Base-by-base conservation (phyloP, 2,329 filamentous ascomycete genomes). In the Allantophomopsis cytisporea region DNA sequence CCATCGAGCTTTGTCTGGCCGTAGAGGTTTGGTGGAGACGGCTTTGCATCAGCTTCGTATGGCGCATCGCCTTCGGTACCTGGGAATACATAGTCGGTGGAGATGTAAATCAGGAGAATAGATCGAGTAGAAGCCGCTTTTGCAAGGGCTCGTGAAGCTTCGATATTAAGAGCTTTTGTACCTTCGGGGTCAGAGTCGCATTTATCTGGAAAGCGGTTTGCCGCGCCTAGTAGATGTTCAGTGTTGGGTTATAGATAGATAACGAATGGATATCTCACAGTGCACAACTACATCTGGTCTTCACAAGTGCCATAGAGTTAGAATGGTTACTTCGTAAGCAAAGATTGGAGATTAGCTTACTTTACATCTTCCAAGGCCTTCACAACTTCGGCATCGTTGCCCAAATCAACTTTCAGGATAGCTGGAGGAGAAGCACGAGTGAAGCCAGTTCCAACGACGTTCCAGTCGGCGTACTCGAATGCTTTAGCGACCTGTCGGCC, bases 191-290 rank as follows among this genome's bases (percentile, higher is more conserved):
- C 76, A 47, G 74, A 71, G 50, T 87, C 81, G 53, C 87, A 89
- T 55, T 82, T 81, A 60, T 94, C 87, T 2, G 88, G 87, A 52
- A 81, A 93, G 45, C 85, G 77, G 59, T 94, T 88, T 35, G 87
- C 87, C 32, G 87, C 88, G 55, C 83, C 83, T 88, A 32, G 20
- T 21, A 21, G 32, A 39, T 18, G 4, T n/a, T 40, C 4, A 36
- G 28, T 20, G 16, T 36, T 35, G 16, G 23, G 37, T 13, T 12
- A 20, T 20, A 20, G 28, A 8, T 36, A 14, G 13, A 15, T 15
- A 12, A 20, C 14, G 28, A 28, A n/a, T 21, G 16, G 15, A 20
- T 35, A 7, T 51, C 76, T 57, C 60, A 86, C 85, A 89, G 57
- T 94, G 86, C 30, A 94, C 72, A 35, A 94, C 76, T 39, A 83